phyloP scores from a whole-genome alignment of 2,329 filamentous ascomycete species.

The Pseudogymnoascus verrucosus region DNA sequence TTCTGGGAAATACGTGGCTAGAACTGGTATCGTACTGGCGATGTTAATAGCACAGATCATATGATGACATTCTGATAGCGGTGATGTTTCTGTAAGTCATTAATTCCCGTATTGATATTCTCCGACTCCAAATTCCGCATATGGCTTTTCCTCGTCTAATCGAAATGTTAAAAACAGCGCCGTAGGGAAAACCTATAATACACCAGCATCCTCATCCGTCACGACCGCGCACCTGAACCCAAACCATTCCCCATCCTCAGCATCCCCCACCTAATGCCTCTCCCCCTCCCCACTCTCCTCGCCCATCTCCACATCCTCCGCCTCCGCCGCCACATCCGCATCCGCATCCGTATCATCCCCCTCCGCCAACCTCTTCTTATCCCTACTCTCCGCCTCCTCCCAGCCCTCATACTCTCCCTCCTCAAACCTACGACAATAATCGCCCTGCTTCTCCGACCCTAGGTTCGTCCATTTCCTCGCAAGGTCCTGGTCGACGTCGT shows the following conservation, averaged over 20 bases:
- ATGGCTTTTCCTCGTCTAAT: background rate
- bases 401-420: background rate
- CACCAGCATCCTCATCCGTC: background rate
- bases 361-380: background rate
- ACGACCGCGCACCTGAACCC: background rate
- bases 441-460: constrained; percentile 16
- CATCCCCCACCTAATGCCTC: background rate
- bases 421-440: constrained; percentile 10
- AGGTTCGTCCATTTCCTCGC: constrained; percentile 24
- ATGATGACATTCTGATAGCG: background rate
- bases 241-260: background rate
- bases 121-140: background rate
- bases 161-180: background rate
- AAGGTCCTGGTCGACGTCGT: constrained; percentile 23
- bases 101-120: background rate
- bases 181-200: background rate
- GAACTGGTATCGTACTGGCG: background rate
- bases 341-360: background rate
- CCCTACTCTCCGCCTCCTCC: background rate
- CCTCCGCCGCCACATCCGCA: background rate
- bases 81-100: background rate
- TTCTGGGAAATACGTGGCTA: background rate
- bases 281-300: background rate
- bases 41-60: background rate
- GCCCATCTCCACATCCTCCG: background rate